Evolutionary conservation across 768 basidiomycete species (phyloP).

Genomic region (Auricularia sp.): DNA sequence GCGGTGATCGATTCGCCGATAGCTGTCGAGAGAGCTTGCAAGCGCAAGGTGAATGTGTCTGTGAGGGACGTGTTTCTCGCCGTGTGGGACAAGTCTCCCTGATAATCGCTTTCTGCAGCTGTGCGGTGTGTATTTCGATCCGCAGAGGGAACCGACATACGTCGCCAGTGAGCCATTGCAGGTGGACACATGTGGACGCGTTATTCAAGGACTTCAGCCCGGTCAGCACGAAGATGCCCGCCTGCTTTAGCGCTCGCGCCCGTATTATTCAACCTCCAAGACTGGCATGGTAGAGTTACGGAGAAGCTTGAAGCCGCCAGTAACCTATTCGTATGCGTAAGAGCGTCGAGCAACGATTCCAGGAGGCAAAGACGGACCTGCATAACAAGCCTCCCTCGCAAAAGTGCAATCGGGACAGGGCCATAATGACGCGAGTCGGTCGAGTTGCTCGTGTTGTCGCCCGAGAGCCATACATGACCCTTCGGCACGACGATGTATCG

Average conservation of each 20-base stretch:
- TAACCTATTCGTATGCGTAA: not conserved
- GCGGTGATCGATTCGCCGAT: no score
- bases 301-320: not conserved
- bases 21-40: no score
- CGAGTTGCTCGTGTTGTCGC: conserved; percentile 78
- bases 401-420: conserved; percentile 72
- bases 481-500: conserved; percentile 69
- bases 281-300: not conserved
- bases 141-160: no score
- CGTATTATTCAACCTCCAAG: not conserved
- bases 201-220: no score
- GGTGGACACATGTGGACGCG: no score
- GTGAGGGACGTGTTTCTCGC: no score
- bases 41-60: no score
- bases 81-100: no score
- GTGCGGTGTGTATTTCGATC: no score
- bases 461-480: conserved; percentile 84
- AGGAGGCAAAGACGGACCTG: conserved; percentile 36
- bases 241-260: not conserved
- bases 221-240: not conserved
- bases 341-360: not conserved
- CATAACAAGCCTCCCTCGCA: conserved; percentile 58
- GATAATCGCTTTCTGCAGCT: no score
- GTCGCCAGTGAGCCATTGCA: no score
- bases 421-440: conserved; percentile 90